phyloP scores from a whole-genome alignment of 176 grass and related monocot genomes.

The Lolium multiflorum region DNA sequence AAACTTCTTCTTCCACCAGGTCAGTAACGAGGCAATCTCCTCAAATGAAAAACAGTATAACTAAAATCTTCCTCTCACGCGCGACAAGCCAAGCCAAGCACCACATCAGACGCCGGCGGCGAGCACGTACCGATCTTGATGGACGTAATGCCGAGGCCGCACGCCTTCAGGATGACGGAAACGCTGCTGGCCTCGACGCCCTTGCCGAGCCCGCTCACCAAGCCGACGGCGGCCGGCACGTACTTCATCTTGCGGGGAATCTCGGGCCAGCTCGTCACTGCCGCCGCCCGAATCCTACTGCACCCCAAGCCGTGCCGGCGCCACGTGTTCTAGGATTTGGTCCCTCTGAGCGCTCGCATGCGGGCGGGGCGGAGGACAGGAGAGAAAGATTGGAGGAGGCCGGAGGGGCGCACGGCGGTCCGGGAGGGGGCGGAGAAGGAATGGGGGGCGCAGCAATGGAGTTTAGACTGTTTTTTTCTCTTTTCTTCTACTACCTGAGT shows the following conservation, averaged over 20 bases:
- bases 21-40: slow-evolving; percentile 26
- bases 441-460: neutral
- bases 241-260: slow-evolving; percentile 58
- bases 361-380: neutral
- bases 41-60: neutral
- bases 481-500: too few species aligned
- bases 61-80: neutral
- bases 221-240: slow-evolving; percentile 64
- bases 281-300: slow-evolving; percentile 19
- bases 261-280: slow-evolving; percentile 12
- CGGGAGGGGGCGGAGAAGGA: neutral
- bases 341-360: neutral
- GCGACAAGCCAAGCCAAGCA: neutral
- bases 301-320: neutral
- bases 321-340: neutral
- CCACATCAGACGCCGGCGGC: neutral
- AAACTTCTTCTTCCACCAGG: neutral
- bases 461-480: too few species aligned
- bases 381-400: neutral
- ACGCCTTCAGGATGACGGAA: slow-evolving; percentile 62
- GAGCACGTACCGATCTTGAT: slow-evolving; percentile 61
- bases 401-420: slow-evolving; percentile 25
- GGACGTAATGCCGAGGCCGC: slow-evolving; percentile 69
- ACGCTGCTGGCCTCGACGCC: slow-evolving; percentile 63
- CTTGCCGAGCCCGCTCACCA: slow-evolving; percentile 60